Evolutionary conservation across 768 basidiomycete species (phyloP), one percentile per base, ranked within the genome.

Genomic region (Holtermanniella nyarrowii): DNA sequence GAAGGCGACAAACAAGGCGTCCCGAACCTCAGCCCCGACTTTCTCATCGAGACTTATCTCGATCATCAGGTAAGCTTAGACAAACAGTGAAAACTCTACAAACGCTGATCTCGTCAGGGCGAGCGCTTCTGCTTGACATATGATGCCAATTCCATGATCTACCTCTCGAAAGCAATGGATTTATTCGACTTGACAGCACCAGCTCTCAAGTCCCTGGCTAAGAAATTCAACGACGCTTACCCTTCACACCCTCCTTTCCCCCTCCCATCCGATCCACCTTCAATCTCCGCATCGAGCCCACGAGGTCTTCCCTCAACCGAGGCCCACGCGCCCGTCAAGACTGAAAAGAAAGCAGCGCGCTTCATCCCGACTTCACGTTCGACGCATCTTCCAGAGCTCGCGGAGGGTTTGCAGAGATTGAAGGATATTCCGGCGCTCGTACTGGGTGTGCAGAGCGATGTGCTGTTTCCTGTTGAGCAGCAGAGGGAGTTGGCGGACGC

Each of bases 121-220:
- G 90, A 95, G 73, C 81, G 88, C 62, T 99, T 97, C 74, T 97
- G 95, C 71, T 76, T 99, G 52, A 97, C 95, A 69, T 99, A 97
- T 71, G 95, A 99, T 69, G 93, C 95, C 53, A 99, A 97, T 74
- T 96, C 91, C 1, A 83, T 97, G 72, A 89, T 97, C 59, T 99
- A 97, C 76, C 82, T 99, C 55, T 93, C 88, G 4, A 99, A 97
- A 73, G 95, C 95, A 26, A 99, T 99, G 95, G 95, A 97, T 71
- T 78, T 97, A 0, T 99, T 99, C 73, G 93, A 96, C 74, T 83
- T 99, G 80, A 89, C 88, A 3, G 74, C 76, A 0, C 78, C 86
- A 14, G 79, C 88, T 14, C 78, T 99, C 16, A 70, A 78, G 44
- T 79, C 79, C 22, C 75, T 96, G 25, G 77, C 79, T 26, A 63